Conservation (phyloP, 73 alveolate genomes). For the Tetrahymena malaccensis region DNA sequence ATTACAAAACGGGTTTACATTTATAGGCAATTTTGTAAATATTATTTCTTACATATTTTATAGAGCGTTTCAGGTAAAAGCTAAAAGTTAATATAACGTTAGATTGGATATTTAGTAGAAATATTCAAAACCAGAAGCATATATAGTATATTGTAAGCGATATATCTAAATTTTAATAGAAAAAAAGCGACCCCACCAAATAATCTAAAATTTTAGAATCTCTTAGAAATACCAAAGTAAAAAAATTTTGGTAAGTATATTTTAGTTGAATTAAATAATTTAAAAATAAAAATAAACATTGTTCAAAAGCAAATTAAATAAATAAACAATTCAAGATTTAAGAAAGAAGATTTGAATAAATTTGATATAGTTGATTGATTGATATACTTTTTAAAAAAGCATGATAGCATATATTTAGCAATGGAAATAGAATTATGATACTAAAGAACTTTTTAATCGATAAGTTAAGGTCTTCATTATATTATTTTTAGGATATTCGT, state of each 20-base stretch:
- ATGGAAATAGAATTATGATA: neutral
- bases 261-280: neutral
- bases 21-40: too few species aligned
- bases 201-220: neutral
- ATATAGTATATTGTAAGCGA: neutral
- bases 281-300: neutral
- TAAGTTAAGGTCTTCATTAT: neutral
- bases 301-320: neutral
- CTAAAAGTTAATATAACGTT: neutral
- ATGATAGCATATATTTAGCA: neutral
- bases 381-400: neutral
- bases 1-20: too few species aligned
- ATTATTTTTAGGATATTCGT: neutral
- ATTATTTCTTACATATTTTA: neutral
- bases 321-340: neutral
- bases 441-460: neutral
- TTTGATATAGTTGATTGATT: neutral
- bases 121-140: neutral
- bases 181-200: neutral
- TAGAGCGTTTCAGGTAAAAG: too few species aligned
- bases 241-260: neutral
- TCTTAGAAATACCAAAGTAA: neutral
- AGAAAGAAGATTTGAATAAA: neutral
- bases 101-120: neutral
- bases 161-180: neutral